Conservation (phyloP, 768 basidiomycete species). For the Trametes maxima region DNA sequence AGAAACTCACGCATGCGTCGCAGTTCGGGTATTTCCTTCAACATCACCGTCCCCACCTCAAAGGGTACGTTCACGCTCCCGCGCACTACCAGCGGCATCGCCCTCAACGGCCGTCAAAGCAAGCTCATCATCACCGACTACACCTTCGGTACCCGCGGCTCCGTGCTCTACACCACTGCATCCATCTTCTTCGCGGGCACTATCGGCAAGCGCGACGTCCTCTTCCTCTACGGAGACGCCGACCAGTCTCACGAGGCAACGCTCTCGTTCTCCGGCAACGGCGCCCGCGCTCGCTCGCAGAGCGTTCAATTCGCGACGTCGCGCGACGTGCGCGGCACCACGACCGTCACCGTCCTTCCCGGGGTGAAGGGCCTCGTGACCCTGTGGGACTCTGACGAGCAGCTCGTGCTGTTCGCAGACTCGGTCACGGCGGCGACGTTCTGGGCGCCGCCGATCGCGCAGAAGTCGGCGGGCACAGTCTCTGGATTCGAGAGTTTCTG, state of each 20-base stretch:
- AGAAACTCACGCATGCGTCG: slow-evolving; percentile 36
- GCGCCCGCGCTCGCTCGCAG: slow-evolving; percentile 18
- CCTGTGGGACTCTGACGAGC: slow-evolving; percentile 64
- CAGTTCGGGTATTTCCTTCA: slow-evolving; percentile 55
- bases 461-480: slow-evolving; percentile 35
- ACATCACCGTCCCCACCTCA: slow-evolving; percentile 58
- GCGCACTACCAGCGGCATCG: slow-evolving; percentile 51
- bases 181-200: slow-evolving; percentile 66
- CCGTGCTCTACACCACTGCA: slow-evolving; percentile 72
- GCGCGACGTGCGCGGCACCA: slow-evolving; percentile 29
- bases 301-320: slow-evolving; percentile 33
- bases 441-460: slow-evolving; percentile 67
- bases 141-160: slow-evolving; percentile 56
- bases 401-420: slow-evolving; percentile 72
- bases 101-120: slow-evolving; percentile 69
- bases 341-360: slow-evolving; percentile 43
- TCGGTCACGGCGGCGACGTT: slow-evolving; percentile 67
- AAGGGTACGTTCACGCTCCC: slow-evolving; percentile 59
- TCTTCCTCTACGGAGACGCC: slow-evolving; percentile 43
- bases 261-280: slow-evolving; percentile 27
- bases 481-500: slow-evolving; percentile 53
- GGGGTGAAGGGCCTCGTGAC: slow-evolving; percentile 51
- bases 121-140: slow-evolving; percentile 76
- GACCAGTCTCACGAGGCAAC: slow-evolving; percentile 39
- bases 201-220: slow-evolving; percentile 44